Evolutionary conservation across 495 filamentous ascomycete genomes (phyloP).

Genomic region (Neurospora sp.): DNA sequence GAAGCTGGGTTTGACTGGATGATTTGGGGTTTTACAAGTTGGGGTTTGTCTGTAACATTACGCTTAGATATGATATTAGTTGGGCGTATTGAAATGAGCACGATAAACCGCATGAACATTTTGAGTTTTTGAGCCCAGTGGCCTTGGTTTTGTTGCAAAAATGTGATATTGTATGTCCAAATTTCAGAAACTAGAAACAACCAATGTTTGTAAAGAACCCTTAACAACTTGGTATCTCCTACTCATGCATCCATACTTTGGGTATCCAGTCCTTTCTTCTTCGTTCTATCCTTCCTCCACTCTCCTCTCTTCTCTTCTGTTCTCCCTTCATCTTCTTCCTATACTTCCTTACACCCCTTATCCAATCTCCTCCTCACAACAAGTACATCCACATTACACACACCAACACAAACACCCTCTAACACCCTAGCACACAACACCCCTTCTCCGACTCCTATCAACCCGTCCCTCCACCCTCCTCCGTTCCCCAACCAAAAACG

Average conservation of each 20-base stretch:
- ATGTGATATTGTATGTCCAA: not conserved
- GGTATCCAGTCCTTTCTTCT: not conserved
- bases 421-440: not conserved
- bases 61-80: constrained; percentile 1
- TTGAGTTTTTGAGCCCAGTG: not conserved
- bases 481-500: constrained; percentile 37
- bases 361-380: not conserved
- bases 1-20: not conserved
- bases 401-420: not conserved
- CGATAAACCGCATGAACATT: not conserved
- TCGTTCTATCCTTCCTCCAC: not conserved
- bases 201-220: not conserved
- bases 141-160: not conserved
- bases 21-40: not conserved
- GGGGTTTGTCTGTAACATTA: constrained; percentile 1
- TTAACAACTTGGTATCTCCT: not conserved
- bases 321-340: not conserved
- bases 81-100: not conserved
- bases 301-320: not conserved
- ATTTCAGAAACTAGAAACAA: not conserved
- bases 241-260: not conserved
- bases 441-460: constrained; percentile 4
- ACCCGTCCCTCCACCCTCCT: constrained; percentile 19
- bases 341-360: not conserved
- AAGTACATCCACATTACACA: not conserved